A percentile compares a stretch with the other conserved stretches of the same genome.
phyloP scores from a whole-genome alignment of 805 yeast genomes.

The Zygosaccharomyces kombuchaensis region DNA sequence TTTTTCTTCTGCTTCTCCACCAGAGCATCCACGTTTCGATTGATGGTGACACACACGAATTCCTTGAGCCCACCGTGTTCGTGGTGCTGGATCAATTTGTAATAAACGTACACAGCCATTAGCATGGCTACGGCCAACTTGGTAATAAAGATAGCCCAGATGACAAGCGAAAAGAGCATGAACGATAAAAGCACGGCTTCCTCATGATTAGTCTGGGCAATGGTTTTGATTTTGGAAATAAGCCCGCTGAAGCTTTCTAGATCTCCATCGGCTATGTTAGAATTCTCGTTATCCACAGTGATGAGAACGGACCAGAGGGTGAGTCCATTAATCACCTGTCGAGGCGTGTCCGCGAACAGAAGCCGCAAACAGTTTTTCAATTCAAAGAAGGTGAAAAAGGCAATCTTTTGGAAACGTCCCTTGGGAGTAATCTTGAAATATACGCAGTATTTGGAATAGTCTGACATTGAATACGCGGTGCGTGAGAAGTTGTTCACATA shows the following conservation, averaged over 20 bases:
- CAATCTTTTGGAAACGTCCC: slow-evolving; percentile 58
- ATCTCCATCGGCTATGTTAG: slow-evolving; percentile 29
- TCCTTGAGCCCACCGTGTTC: slow-evolving; percentile 47
- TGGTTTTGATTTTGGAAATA: slow-evolving; percentile 45
- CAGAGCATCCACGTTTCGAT: slow-evolving; percentile 50
- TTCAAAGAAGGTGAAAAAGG: slow-evolving; percentile 61
- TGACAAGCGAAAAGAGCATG: slow-evolving; percentile 68
- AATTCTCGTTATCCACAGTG: slow-evolving; percentile 26
- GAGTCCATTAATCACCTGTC: slow-evolving; percentile 78
- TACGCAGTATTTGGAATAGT: slow-evolving; percentile 67
- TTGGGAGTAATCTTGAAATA: slow-evolving; percentile 66
- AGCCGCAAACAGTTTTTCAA: slow-evolving; percentile 59
- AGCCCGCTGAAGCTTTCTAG: slow-evolving; percentile 26
- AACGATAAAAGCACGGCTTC: slow-evolving; percentile 71
- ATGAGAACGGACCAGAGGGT: slow-evolving; percentile 54
- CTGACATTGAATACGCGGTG: slow-evolving; percentile 49
- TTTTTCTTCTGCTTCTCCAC: slow-evolving; percentile 22
- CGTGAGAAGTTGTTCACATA: slow-evolving; percentile 66
- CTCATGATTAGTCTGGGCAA: slow-evolving; percentile 56
- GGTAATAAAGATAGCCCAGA: slow-evolving; percentile 67
- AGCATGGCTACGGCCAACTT: slow-evolving; percentile 52
- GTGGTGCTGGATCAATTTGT: slow-evolving; percentile 39
- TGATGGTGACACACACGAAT: slow-evolving; percentile 57
- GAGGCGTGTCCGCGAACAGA: slow-evolving; percentile 76
- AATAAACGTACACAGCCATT: slow-evolving; percentile 48